Percentiles rank a stretch among this genome's conserved stretches.
phyloP scores from a whole-genome alignment of 1,139 yeast species.

The Zygotorulaspora mrakii region DNA sequence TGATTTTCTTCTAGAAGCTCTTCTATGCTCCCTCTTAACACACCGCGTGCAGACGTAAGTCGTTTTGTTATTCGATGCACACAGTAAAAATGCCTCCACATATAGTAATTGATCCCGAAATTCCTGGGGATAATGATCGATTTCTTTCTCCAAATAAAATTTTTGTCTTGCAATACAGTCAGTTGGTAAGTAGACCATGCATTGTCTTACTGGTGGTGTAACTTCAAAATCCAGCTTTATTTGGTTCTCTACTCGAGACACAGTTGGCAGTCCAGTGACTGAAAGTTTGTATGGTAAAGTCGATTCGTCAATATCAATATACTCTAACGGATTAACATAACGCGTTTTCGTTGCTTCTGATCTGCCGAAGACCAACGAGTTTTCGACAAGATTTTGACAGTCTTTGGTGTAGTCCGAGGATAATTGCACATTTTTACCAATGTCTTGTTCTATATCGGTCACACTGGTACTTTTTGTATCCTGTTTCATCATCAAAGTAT shows the following conservation, averaged over 20 bases:
- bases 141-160: constrained; percentile 55
- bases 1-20: constrained; percentile 83
- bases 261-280: constrained; percentile 63
- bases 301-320: constrained; percentile 33
- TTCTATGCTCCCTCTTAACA: constrained; percentile 83
- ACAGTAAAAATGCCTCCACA: constrained; percentile 65
- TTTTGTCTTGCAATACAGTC: constrained; percentile 86
- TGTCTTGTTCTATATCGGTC: not conserved
- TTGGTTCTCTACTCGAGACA: constrained; percentile 93
- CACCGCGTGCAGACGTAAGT: constrained; percentile 85
- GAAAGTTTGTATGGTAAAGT: constrained; percentile 56
- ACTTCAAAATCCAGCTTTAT: constrained; percentile 68
- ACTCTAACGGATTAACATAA: constrained; percentile 22
- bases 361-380: constrained; percentile 31
- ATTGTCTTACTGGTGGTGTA: constrained; percentile 70
- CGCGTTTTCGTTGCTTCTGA: constrained; percentile 23
- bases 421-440: constrained; percentile 2
- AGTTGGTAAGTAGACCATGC: constrained; percentile 71
- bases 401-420: constrained; percentile 11
- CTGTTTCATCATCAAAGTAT: constrained; percentile 8
- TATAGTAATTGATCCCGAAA: constrained; percentile 53
- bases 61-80: constrained; percentile 43
- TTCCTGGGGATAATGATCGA: constrained; percentile 43
- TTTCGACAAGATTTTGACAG: constrained; percentile 28
- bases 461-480: not conserved